Evolutionary conservation across 371 early-diverging fungal genomes (phyloP).

Genomic region (Mortierella sp.): DNA sequence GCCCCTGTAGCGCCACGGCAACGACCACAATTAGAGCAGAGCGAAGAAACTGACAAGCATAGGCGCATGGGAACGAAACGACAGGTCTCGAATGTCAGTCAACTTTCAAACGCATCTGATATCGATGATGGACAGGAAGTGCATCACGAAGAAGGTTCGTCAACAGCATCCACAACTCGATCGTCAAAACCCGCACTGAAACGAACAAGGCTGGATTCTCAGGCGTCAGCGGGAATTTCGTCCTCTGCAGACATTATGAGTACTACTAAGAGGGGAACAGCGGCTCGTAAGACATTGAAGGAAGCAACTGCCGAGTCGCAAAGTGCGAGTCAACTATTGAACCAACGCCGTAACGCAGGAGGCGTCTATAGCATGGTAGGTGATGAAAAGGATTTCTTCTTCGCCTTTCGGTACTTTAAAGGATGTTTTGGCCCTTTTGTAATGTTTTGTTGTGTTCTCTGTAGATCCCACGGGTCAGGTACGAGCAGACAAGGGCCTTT

Average conservation of each 20-base stretch:
- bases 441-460: neutral
- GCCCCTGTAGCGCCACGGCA: neutral
- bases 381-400: neutral
- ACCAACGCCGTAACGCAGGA: constrained; percentile 23
- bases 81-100: constrained; percentile 43
- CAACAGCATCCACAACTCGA: neutral
- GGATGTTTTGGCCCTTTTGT: neutral
- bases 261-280: constrained; percentile 5
- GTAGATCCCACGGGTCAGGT: constrained; percentile 46
- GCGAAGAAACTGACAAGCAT: neutral
- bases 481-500: constrained; percentile 34
- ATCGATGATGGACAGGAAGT: constrained; percentile 11
- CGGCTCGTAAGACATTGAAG: constrained; percentile 15
- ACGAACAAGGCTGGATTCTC: constrained; percentile 25
- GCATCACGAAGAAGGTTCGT: neutral
- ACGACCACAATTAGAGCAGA: neutral
- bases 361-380: constrained; percentile 52
- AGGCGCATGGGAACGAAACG: constrained; percentile 23
- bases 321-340: constrained; percentile 6
- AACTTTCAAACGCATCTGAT: constrained; percentile 30
- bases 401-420: too few relatives aligned
- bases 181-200: constrained; percentile 19
- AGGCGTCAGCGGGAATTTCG: constrained; percentile 1
- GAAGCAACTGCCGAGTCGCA: constrained; percentile 19
- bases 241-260: constrained; percentile 32